phyloP scores from a whole-genome alignment of 441 rosid species.

The Syzygium malaccense region DNA sequence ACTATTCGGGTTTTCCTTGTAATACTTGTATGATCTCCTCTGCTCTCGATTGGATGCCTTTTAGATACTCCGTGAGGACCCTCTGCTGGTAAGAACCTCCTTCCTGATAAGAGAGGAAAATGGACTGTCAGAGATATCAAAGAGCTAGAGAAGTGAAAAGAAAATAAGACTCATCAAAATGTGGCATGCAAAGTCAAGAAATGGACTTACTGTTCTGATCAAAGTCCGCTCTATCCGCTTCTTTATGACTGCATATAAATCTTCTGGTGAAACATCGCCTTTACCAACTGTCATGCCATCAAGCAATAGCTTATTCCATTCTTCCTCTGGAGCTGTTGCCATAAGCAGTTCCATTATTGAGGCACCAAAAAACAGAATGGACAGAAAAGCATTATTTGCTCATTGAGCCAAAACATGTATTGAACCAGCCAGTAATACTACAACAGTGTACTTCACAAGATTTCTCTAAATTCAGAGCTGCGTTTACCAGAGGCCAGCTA shows the following conservation, averaged over 20 bases:
- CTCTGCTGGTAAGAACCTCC: constrained; percentile 95
- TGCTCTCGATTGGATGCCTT: constrained; percentile 71
- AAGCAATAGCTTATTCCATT: constrained; percentile 73
- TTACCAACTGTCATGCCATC: constrained; percentile 62
- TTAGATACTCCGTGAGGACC: constrained; percentile 58
- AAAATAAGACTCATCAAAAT: neutral
- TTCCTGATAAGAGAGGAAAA: constrained; percentile 34
- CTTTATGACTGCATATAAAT: constrained; percentile 59
- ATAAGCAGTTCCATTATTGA: neutral
- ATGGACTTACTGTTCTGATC: constrained; percentile 60
- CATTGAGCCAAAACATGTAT: neutral
- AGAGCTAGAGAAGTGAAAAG: neutral
- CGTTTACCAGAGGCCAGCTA: neutral
- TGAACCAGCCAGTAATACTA: neutral
- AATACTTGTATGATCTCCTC: constrained; percentile 51
- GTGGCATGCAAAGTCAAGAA: neutral
- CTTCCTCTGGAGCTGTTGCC: constrained; percentile 70
- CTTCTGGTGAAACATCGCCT: constrained; percentile 59
- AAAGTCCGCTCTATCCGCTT: constrained; percentile 70
- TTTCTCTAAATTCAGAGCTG: neutral
- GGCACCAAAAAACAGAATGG: neutral
- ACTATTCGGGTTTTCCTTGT: constrained; percentile 13
- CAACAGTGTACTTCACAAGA: neutral
- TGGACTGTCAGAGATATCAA: neutral
- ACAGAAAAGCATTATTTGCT: neutral